Evolutionary conservation across 192 early-diverging fungal species (phyloP), one percentile per base, ranked within the genome.

Genomic region (Gonapodya prolifera): DNA sequence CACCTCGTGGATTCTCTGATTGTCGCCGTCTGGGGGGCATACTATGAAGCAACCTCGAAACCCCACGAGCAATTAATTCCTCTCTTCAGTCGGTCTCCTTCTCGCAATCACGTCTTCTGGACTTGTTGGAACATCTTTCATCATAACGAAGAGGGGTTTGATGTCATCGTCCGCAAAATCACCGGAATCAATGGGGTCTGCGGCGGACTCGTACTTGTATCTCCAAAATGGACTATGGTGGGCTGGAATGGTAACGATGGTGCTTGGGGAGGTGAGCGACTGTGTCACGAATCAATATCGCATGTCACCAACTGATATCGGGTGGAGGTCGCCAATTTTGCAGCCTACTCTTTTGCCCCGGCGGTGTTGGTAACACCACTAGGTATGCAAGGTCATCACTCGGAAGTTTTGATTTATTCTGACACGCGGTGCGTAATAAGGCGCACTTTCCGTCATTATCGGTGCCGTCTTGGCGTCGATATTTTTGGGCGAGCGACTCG

Each of bases 341-440:
- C 71, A 30, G 96, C 96, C 16, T 98, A 98, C 81, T 91, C 93
- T 35, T 98, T 94, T 90, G 95, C 94, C 36, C 96, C 96, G 0
- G 94, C 96, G 34, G 96, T 98, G 81, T 86, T 98, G 69, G 94
- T 98, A 1, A 98, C 96, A 34, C 96, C 96, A 1, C 84, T 98
- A 71, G 96, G 96, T 34, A 94, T 94, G 45, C 45, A 61, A 31
- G 86, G 93, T 73, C 31, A 2, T 23, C 29, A 29, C 8, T 73
- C 71, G 2, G 71, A 73, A 8, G 71, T 30, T 8, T 30, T 73
- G 18, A 32, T 29, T 2, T 2, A 73, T 16, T 30, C 71, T 73
- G 16, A 30, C 28, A 13, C 71, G 71, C 31, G 28, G 8, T 2
- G 28, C 18, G 28, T 30, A 2, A 32, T 32, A 73, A n/a, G 71